These are phyloP conservation scores for Pythium vanterpoolii DNA, from an alignment of 352 stramenopile genomes.

Conservation along the genomic window DNA sequence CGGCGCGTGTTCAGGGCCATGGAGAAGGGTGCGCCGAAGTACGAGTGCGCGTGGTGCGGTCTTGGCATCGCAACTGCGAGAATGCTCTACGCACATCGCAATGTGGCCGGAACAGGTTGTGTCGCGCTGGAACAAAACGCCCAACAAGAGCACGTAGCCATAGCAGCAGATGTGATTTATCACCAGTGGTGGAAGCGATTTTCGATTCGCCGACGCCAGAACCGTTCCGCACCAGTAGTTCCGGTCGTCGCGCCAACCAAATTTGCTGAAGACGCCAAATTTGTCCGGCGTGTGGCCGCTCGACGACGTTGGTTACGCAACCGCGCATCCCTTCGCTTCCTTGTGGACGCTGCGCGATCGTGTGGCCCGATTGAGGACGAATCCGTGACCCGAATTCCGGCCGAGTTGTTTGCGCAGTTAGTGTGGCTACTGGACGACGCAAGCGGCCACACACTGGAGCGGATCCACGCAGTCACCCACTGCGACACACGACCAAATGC, in stretches of 20 bases:
- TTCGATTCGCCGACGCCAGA: neutral
- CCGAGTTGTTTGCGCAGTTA: conserved; percentile 1
- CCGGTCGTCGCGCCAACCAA: neutral
- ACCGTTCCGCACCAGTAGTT: neutral
- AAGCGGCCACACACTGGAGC: conserved; percentile 8
- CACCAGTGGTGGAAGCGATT: neutral
- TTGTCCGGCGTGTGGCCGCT: neutral
- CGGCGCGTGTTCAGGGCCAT: conserved; percentile 26
- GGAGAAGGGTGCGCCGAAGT: conserved; percentile 22
- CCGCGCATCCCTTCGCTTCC: neutral
- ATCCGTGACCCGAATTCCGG: neutral
- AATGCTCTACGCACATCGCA: conserved; percentile 28
- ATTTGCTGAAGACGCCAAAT: neutral
- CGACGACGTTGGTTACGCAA: neutral
- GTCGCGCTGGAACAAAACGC: neutral
- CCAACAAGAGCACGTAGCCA: neutral
- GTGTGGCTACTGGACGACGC: neutral
- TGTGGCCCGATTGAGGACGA: neutral
- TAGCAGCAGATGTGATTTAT: neutral
- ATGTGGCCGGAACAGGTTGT: neutral
- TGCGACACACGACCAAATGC: neutral
- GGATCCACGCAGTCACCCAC: neutral
- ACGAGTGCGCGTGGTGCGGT: conserved; percentile 29
- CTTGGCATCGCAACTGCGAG: conserved; percentile 21
- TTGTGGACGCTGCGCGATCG: neutral